Base-by-base conservation (phyloP, 768 basidiomycete genomes). In the Mrakia hoshinonis region DNA sequence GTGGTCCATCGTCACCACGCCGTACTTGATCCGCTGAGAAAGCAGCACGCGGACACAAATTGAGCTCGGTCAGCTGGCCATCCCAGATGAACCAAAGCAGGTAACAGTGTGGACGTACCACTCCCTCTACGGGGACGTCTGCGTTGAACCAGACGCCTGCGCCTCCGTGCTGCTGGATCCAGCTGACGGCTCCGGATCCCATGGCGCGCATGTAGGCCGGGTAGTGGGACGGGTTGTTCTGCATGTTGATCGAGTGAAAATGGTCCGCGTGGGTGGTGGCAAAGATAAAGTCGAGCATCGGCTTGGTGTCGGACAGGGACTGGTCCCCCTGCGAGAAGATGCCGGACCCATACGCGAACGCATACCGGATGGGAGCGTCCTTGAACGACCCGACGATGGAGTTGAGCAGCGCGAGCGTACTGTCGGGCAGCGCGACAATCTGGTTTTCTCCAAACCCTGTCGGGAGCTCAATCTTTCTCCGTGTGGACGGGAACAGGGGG, bases 121-220 rank as follows among this genome's bases (percentile, higher is more conserved):
- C 87, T 64, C 89, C 92, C 66, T 86, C 84, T 80, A 94, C 86
- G 7, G 87, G 86, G 38, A 94, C 87, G 80, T 87, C 90, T 0
- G 95, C 86, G 75, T 96, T 96, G 80, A 95, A 99, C 96, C 96
- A 99, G 26, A 97, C 85, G 6, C 92, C 92, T 0, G 96, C 94
- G 3, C 81, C 82, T 62, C 9, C 75, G 73, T 60, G 52, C 52
- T 78, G 87, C 81, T 96, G 87, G 63, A 94, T 80, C 67, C 82
- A 84, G 22, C 88, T 84, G n/a, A 97, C 87, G 78, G 91, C 91
- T 38, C 84, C 84, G 11, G 87, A 88, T 2, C 96, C 96, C 11
- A 96, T 80, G 51, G 86, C 75, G n/a, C 93, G 85, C n/a, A 92
- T 87, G 76, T 90, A 87, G 18, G 93, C 77, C 0, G 95, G 89